phyloP scores from a whole-genome alignment of 2,329 filamentous ascomycete genomes.

The Penicillium brevicompactum region DNA sequence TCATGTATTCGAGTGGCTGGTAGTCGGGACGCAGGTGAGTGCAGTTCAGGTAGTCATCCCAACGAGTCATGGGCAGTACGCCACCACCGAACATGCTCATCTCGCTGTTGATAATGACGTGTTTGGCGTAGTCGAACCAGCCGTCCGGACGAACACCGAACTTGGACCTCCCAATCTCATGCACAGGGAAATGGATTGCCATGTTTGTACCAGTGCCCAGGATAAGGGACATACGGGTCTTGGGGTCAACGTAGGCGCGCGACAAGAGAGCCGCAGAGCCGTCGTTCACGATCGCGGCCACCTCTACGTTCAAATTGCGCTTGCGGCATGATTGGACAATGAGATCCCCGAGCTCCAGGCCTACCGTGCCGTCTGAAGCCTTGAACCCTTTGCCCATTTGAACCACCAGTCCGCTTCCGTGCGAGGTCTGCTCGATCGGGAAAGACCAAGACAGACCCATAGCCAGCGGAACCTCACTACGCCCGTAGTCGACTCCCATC shows the following conservation, averaged over 20 bases:
- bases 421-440: constrained; percentile 66
- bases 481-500: constrained; percentile 43
- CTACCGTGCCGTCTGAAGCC: constrained; percentile 60
- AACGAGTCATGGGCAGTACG: constrained; percentile 60
- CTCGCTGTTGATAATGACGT: constrained; percentile 67
- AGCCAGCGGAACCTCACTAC: constrained; percentile 45
- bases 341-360: constrained; percentile 61
- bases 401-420: constrained; percentile 58
- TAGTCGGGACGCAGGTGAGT: constrained; percentile 62
- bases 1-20: constrained; percentile 66
- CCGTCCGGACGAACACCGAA: constrained; percentile 57
- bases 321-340: constrained; percentile 61
- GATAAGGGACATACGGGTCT: constrained; percentile 65
- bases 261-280: constrained; percentile 63
- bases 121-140: constrained; percentile 59
- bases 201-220: constrained; percentile 67
- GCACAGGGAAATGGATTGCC: constrained; percentile 62
- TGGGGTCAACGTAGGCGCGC: constrained; percentile 62
- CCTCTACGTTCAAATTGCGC: constrained; percentile 57
- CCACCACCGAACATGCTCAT: constrained; percentile 65
- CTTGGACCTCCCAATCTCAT: constrained; percentile 56
- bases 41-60: constrained; percentile 63
- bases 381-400: constrained; percentile 68
- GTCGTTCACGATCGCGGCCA: constrained; percentile 67
- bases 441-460: constrained; percentile 70